These are phyloP conservation scores for Claviceps arundinis DNA, from an alignment of 2,329 filamentous ascomycete genomes.

Conservation along the genomic window DNA sequence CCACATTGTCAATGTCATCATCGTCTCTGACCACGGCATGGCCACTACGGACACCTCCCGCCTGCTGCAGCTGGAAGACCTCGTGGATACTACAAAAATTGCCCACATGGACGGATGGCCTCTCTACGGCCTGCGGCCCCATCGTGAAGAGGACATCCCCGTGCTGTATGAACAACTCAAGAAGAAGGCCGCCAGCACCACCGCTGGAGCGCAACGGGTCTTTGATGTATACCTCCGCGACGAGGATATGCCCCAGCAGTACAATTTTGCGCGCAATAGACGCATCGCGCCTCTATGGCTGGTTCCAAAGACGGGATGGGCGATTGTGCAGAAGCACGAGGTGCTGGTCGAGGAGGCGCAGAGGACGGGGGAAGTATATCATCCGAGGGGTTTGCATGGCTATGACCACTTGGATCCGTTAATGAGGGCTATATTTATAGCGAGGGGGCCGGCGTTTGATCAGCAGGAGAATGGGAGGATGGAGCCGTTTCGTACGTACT, in stretches of 20 bases:
- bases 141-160: slow-evolving; percentile 51
- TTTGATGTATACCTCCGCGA: slow-evolving; percentile 82
- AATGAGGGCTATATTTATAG: slow-evolving; percentile 93
- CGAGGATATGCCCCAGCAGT: slow-evolving; percentile 79
- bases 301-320: slow-evolving; percentile 84
- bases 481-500: slow-evolving; percentile 63
- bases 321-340: slow-evolving; percentile 68
- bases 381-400: slow-evolving; percentile 76
- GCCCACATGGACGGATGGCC: slow-evolving; percentile 91
- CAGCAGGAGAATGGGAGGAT: slow-evolving; percentile 70
- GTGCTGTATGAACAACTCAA: slow-evolving; percentile 50
- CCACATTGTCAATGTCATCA: slow-evolving; percentile 77
- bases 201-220: slow-evolving; percentile 38
- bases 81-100: slow-evolving; percentile 65
- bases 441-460: slow-evolving; percentile 81
- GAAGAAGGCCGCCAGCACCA: slow-evolving; percentile 36
- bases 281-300: slow-evolving; percentile 94
- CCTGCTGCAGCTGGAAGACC: slow-evolving; percentile 78
- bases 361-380: slow-evolving; percentile 52
- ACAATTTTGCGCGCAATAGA: slow-evolving; percentile 78
- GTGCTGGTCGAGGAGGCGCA: slow-evolving; percentile 58
- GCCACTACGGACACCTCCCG: slow-evolving; percentile 74
- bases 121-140: slow-evolving; percentile 74
- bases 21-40: slow-evolving; percentile 99
- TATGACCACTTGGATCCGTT: slow-evolving; percentile 91